Conservation (phyloP, 2,329 filamentous ascomycete genomes). For the Hypoxylon sp. region DNA sequence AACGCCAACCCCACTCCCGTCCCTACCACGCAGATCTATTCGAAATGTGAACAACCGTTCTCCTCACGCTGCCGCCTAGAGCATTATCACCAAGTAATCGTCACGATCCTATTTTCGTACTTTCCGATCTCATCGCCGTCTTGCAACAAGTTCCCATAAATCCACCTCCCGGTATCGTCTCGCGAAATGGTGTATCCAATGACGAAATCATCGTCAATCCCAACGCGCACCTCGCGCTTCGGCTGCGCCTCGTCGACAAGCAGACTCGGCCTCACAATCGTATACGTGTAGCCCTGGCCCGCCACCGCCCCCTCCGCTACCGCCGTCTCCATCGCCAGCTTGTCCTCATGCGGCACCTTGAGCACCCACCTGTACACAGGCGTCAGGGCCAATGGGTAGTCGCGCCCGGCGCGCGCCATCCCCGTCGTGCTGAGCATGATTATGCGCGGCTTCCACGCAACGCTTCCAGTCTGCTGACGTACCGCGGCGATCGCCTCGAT, state of each 20-base stretch:
- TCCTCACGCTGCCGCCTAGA: background rate
- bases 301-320: conserved; percentile 32
- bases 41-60: background rate
- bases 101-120: conserved; percentile 53
- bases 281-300: conserved; percentile 51
- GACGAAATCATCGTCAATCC: conserved; percentile 55
- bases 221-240: conserved; percentile 51
- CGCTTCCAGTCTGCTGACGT: conserved; percentile 34
- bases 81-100: conserved; percentile 50
- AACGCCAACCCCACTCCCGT: background rate
- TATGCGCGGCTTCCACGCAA: conserved; percentile 51
- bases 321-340: conserved; percentile 59
- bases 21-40: background rate
- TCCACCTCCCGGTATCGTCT: conserved; percentile 62
- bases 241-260: conserved; percentile 50
- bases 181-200: conserved; percentile 62
- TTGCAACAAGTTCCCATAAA: conserved; percentile 56
- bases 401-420: conserved; percentile 53
- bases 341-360: conserved; percentile 60
- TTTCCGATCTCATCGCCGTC: conserved; percentile 30
- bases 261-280: conserved; percentile 55
- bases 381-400: conserved; percentile 57
- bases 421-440: conserved; percentile 59
- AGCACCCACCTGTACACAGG: conserved; percentile 60
- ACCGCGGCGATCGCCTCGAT: conserved; percentile 54